Evolutionary conservation across 306 rosid species (phyloP), one percentile per base, ranked within the genome.

Genomic region (Dryas drummondii): DNA sequence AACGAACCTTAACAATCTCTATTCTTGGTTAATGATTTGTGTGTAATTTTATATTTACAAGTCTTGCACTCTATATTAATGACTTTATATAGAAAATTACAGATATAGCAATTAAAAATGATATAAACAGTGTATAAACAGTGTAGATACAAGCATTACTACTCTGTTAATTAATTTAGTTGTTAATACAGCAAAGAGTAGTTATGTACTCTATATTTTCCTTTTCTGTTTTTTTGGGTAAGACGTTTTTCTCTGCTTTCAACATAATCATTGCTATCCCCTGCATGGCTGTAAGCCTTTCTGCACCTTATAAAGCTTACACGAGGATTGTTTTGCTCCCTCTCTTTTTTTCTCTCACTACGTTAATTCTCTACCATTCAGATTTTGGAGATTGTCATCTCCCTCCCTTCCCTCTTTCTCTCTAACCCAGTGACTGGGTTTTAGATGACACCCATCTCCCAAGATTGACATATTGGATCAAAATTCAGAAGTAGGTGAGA

Each of bases 231-330:
- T 7, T 15, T n/a, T 9, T 52, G 59, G 27, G 63, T 54, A 61
- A 52, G 57, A 66, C 6, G 47, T 26, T 53, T 55, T 32, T 32
- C 37, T 59, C 84, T 70, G 70, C 79, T 73, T 76, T 68, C 79
- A 66, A 75, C 81, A 70, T 50, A 78, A 69, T 75, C 69, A 52
- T 75, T 70, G 77, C 75, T 77, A 65, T 76, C 82, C 66, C 84
- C 80, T 90, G 97, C 97, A 89, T 91, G 96, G 88, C 86, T 76
- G 67, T 54, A 76, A 82, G 71, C 83, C 67, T 67, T 27, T 83
- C 50, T 73, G 73, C 76, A 76, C 88, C 88, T 62, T 79, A 53
- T 76, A 82, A 82, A 76, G 88, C 88, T 80, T 74, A 84, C 96
- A 88, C 90, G 88, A 79, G 89, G 88, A 87, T 84, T 80, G 76